Percentiles rank a stretch among this genome's conserved stretches.
Evolutionary conservation across 1,284 basidiomycete genomes (phyloP).

Genomic region (Sanghuangporus weigelae): DNA sequence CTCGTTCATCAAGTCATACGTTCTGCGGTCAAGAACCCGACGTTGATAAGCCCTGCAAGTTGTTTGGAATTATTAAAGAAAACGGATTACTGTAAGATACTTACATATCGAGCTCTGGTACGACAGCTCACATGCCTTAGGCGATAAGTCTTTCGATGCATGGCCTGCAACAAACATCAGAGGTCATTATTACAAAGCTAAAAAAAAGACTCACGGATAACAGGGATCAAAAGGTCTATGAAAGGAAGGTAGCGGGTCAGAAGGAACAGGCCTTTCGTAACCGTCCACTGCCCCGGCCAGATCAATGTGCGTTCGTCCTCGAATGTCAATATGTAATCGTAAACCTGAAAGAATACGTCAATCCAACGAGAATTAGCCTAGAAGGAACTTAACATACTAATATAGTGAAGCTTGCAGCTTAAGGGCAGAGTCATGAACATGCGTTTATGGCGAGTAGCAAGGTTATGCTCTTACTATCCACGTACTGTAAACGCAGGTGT

Average conservation of each 20-base stretch:
- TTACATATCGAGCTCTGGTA: constrained; percentile 1
- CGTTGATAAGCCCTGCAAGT: constrained; percentile 6
- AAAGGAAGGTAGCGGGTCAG: constrained; percentile 10
- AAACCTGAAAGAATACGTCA: background rate
- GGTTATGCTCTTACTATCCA: background rate
- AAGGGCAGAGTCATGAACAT: background rate
- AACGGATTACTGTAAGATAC: background rate
- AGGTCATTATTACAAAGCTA: too few species aligned
- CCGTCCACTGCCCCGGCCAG: background rate
- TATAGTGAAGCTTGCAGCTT: background rate
- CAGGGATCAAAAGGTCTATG: constrained; percentile 1
- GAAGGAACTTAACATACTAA: background rate
- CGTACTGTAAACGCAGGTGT: background rate
- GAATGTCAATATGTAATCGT: constrained; percentile 9
- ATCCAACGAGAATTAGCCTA: background rate
- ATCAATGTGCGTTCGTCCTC: constrained; percentile 4
- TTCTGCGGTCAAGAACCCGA: constrained; percentile 5
- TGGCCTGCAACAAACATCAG: background rate
- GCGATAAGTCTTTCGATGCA: background rate
- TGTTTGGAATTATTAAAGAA: background rate
- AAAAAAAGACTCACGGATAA: background rate
- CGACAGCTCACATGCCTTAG: background rate
- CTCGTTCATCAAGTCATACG: background rate
- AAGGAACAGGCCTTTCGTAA: constrained; percentile 7
- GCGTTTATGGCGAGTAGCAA: background rate